Evolutionary conservation across 352 stramenopile genomes (phyloP), one percentile per base, ranked within the genome.

Genomic region (Pythium chondricola): DNA sequence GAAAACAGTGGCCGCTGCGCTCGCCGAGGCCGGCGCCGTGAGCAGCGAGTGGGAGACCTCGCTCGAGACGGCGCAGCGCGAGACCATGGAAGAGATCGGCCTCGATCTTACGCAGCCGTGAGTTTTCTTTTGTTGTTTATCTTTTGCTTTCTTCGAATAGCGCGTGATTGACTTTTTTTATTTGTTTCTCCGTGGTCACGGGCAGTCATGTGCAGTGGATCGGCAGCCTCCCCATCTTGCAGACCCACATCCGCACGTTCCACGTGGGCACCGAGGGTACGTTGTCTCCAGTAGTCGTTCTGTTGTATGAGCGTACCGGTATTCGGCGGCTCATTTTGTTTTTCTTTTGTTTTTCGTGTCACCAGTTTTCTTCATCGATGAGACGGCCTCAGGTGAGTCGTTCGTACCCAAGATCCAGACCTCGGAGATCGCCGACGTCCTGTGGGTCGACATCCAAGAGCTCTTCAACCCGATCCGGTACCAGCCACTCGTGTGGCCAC

Each of bases 391-490:
- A 6, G 61, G 77, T 24, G 67, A 71, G 14, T 57, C 56, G 21
- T 81, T 79, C 44, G 53, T 65, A 45, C 71, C 69, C 6, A 65
- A 65, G 47, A 57, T 86, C 29, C 78, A 93, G 57, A 58, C 67
- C 16, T 62, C 51, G 3, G 82, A 93, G 70, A 78, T 93, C 50
- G 56, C 77, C 14, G 73, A 93, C 53, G 76, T 77, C 6, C 83
- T 91, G 37, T 93, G 82, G 82, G 75, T 93, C 48, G 74, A 93
- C 30, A 59, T 91, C 36, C 69, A 87, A 35, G 82, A 90, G 45
- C 61, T 93, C 3, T 83, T 76, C 48, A 77, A 85, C 47, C 51
- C 71, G 8, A 38, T 38, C 6, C 74, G 76, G 31, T 87, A 83
- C 59, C 63, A 78, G 25, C 43, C 61, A 22, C 72, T 90, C 11